Evolutionary conservation across 2,329 filamentous ascomycete species (phyloP), one percentile per base, ranked within the genome.

Genomic region (Alternaria arborescens): DNA sequence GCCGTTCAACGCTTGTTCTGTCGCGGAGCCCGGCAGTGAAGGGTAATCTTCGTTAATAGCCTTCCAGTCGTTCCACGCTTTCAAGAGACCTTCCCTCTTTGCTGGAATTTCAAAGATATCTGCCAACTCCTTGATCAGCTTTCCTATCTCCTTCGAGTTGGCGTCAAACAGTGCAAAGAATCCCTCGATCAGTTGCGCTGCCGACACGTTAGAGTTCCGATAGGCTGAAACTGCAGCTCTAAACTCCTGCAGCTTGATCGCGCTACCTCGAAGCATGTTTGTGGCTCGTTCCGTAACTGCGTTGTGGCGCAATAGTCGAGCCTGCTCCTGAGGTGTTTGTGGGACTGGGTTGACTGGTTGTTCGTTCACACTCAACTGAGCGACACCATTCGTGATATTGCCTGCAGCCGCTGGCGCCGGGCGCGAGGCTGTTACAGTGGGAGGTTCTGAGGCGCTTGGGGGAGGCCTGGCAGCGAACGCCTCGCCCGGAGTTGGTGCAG

Each of bases 21-120:
- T 79, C 48, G 84, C 86, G 46, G 84, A 85, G 0, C 91, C 90
- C 1, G 94, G 94, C 1, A 98, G 83, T 2, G 91, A 92, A 0
- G 94, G 94, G 69, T 97, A 98, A 76, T 97, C 94, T 78, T 97
- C 94, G 68, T 97, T 96, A 80, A 97, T 95, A 38, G 93, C 93
- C 47, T 92, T 92, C 92, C 94, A 97, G 79, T 97, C 92, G 69
- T 93, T 92, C 93, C 94, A 97, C 1, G 94, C 92, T 71, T 90
- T 90, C 26, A 93, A 86, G 3, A 99, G 82, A 0, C 83, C 84
- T 53, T 90, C 89, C 1, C 88, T 88, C 75, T 97, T 97, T 18
- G 78, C 76, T 51, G 90, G 85, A 68, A 96, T 90, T 69, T 99
- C 94, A 70, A 95, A 98, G 11, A 99, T 88, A 53, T 98, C 94